phyloP scores from a whole-genome alignment of 768 basidiomycete genomes.

The Sarcodon sp. region DNA sequence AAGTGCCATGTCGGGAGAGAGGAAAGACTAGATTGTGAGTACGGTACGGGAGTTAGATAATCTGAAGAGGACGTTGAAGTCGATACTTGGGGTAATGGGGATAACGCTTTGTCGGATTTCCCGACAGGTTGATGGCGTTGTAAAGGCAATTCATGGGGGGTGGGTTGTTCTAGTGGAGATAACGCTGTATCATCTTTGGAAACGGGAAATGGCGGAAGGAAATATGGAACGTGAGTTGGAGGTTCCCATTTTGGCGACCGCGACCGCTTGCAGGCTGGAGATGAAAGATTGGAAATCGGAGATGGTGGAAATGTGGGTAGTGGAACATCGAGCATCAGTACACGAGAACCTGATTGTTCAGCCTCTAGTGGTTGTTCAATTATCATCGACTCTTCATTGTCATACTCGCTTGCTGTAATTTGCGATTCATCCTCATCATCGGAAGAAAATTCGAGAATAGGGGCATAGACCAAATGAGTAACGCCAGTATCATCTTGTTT shows the following conservation, averaged over 20 bases:
- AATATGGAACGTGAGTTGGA: constrained; percentile 51
- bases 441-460: constrained; percentile 16
- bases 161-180: constrained; percentile 17
- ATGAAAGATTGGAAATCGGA: constrained; percentile 44
- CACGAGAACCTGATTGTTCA: constrained; percentile 2
- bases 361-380: constrained; percentile 11
- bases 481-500: constrained; percentile 39
- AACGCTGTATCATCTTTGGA: constrained; percentile 11
- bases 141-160: constrained; percentile 17
- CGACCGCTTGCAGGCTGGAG: constrained; percentile 44
- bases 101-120: constrained; percentile 23
- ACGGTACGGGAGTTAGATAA: constrained; percentile 61
- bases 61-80: constrained; percentile 40
- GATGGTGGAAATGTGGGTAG: constrained; percentile 38
- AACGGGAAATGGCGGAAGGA: constrained; percentile 56
- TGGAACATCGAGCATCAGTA: constrained; percentile 2
- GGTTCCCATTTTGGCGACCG: constrained; percentile 46
- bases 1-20: constrained; percentile 59
- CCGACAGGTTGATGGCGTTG: constrained; percentile 22
- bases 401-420: constrained; percentile 5
- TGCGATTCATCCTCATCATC: constrained; percentile 20
- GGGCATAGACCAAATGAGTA: constrained; percentile 33
- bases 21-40: constrained; percentile 59
- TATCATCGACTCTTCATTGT: constrained; percentile 15
- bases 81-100: constrained; percentile 29